Conservation (phyloP, 805 yeast species). For the Wilhelminamyces savonicus region DNA sequence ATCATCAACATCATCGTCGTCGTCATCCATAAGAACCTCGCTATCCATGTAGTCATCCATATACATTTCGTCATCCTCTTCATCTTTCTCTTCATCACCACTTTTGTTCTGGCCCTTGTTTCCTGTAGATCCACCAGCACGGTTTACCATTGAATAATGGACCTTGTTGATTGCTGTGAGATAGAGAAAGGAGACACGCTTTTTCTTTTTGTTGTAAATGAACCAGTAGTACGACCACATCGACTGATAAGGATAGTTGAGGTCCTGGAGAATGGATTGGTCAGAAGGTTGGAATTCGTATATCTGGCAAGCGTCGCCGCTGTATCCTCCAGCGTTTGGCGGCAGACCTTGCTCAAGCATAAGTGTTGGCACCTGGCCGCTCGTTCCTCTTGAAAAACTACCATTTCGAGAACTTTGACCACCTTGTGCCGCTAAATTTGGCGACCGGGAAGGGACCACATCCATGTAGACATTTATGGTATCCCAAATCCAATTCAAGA, state of each 20-base stretch:
- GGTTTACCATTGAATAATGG: conserved; percentile 28
- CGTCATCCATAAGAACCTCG: conserved; percentile 9
- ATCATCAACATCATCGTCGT: conserved; percentile 5
- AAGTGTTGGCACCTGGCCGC: too few species aligned
- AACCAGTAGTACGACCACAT: conserved; percentile 86
- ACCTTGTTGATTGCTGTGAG: conserved; percentile 45
- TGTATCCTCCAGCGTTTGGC: not conserved
- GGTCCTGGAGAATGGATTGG: conserved; percentile 56
- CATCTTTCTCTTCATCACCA: conserved; percentile 18
- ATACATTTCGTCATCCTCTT: conserved; percentile 17
- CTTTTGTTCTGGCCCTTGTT: conserved; percentile 6
- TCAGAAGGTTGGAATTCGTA: conserved; percentile 61
- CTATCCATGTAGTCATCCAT: conserved; percentile 15
- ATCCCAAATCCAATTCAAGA: conserved; percentile 77
- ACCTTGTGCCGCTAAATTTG: too few species aligned
- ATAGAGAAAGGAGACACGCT: conserved; percentile 84
- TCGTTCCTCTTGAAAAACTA: conserved; percentile 15
- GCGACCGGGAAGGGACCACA: too few species aligned
- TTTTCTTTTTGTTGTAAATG: conserved; percentile 82
- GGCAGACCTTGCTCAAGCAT: too few species aligned
- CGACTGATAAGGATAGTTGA: conserved; percentile 39
- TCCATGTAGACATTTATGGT: conserved; percentile 79
- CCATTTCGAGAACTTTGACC: conserved; percentile 21
- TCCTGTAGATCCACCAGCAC: not conserved
- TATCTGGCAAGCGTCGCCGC: conserved; percentile 50